phyloP scores from a whole-genome alignment of 805 yeast genomes.

The Sugiyamaella smithiae region DNA sequence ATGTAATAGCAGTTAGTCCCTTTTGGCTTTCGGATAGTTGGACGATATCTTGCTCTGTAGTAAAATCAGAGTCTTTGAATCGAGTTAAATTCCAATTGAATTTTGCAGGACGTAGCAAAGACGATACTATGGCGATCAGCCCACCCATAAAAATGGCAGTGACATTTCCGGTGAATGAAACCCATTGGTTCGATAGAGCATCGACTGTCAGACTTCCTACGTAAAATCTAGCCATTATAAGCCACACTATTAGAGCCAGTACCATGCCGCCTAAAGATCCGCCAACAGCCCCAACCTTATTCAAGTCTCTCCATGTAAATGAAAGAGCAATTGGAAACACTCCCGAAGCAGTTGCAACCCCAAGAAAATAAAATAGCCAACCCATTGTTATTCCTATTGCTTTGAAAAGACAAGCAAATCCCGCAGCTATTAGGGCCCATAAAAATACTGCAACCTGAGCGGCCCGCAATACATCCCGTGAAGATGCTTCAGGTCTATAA shows the following conservation, averaged over 20 bases:
- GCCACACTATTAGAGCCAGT: neutral
- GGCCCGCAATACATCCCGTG: neutral
- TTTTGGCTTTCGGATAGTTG: neutral
- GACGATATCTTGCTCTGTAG: neutral
- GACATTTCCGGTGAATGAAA: slow-evolving; percentile 2
- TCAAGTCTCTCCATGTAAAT: neutral
- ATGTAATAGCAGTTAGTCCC: neutral
- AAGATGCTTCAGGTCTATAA: neutral
- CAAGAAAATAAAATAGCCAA: neutral
- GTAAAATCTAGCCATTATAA: neutral
- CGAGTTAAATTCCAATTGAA: neutral
- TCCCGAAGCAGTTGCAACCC: neutral
- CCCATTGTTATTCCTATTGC: neutral
- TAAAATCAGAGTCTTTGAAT: neutral
- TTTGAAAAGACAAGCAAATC: neutral
- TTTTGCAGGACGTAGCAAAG: neutral
- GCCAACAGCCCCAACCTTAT: slow-evolving; percentile 1
- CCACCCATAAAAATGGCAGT: slow-evolving; percentile 1
- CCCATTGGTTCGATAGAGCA: neutral
- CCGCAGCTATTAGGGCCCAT: neutral
- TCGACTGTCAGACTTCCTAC: neutral
- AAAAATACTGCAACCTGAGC: neutral
- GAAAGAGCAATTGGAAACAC: slow-evolving; percentile 16
- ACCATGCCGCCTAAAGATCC: slow-evolving; percentile 3
- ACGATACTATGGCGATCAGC: neutral